Conservation (phyloP, 495 filamentous ascomycete genomes). For the Neurospora sp. region DNA sequence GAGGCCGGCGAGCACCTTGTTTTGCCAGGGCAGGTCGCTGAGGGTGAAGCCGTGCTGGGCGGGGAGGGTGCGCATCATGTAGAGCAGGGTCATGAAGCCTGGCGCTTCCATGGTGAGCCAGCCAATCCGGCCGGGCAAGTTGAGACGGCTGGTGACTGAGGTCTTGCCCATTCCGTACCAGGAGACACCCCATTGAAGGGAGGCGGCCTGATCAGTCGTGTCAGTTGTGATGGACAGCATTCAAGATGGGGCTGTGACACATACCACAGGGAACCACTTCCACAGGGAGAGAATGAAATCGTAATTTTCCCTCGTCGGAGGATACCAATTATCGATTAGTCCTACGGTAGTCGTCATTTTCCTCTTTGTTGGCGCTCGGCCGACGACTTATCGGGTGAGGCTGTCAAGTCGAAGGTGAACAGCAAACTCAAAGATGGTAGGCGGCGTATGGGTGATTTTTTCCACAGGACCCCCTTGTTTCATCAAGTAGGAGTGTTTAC, state of each 20-base stretch:
- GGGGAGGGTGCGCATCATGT: slow-evolving; percentile 62
- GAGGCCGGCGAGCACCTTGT: slow-evolving; percentile 54
- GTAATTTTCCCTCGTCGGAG: slow-evolving; percentile 42
- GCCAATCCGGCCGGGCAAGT: slow-evolving; percentile 76
- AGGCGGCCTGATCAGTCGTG: slow-evolving; percentile 34
- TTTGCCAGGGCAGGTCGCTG: slow-evolving; percentile 49
- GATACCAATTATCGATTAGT: slow-evolving; percentile 37
- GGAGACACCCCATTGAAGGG: slow-evolving; percentile 51
- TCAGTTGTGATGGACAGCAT: background rate
- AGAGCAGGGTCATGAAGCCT: slow-evolving; percentile 66
- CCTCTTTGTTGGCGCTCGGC: background rate
- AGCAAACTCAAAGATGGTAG: background rate
- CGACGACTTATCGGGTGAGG: background rate
- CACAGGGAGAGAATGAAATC: slow-evolving; percentile 42
- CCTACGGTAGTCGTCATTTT: slow-evolving; percentile 14
- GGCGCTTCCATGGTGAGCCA: slow-evolving; percentile 84
- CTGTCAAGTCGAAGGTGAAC: background rate
- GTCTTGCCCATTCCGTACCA: slow-evolving; percentile 81
- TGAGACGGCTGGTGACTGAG: slow-evolving; percentile 59
- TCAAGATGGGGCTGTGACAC: background rate
- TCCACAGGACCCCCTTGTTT: background rate
- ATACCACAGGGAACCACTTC: slow-evolving; percentile 36
- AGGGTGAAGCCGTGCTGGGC: slow-evolving; percentile 32
- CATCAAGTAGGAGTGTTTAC: background rate
- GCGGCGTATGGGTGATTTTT: background rate